Base-by-base conservation (phyloP, 345 rosid genomes). In the Lepidium didymum region DNA sequence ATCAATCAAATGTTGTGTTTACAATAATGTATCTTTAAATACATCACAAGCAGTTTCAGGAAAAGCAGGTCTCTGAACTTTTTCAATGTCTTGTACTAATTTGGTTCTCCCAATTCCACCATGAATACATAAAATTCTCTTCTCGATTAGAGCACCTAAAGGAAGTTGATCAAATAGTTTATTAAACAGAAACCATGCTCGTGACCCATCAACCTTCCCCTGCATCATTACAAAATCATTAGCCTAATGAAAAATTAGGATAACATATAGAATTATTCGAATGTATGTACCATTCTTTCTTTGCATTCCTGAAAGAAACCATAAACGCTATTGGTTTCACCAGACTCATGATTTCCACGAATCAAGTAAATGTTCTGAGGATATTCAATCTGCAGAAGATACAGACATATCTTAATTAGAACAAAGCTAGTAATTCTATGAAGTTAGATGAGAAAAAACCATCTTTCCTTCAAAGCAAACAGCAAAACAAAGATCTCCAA, bases 281-380 rank as follows among this genome's bases (percentile, higher is more conserved):
- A 27, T 27, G 31, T 27, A 4, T 4, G 31, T 57, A 73, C 77
- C 94, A 90, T 85, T 85, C 94, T 89, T 78, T 93, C 91, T 36
- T 77, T 75, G 84, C 97, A 93, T 80, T 93, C 98, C 9, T 70
- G 33, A 13, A 82, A 82, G 66, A 93, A 90, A 55, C 98, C 98
- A 80, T 82, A 83, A n/a, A 83, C 64, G 0, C 82, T 78, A 85
- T 88, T 90, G 41, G 78, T 84, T 74, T 74, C 82, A 44, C 77
- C 78, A 70, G 97, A 86, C 75, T 93, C 97, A 41, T 93, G 98
- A 76, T 93, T 90, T 81, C 98, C 97, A 18, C 97, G 89, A 62
- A 90, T 87, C 76, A 93, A 64, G 81, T 90, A 92, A 50, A 93
- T 81, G 71, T 84, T 88, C 74, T 80, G 83, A 8, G 98, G 97